Percentiles rank a stretch among this genome's conserved stretches.
Evolutionary conservation across 352 stramenopile genomes (phyloP).

Genomic region (Elongisporangium prolatum): DNA sequence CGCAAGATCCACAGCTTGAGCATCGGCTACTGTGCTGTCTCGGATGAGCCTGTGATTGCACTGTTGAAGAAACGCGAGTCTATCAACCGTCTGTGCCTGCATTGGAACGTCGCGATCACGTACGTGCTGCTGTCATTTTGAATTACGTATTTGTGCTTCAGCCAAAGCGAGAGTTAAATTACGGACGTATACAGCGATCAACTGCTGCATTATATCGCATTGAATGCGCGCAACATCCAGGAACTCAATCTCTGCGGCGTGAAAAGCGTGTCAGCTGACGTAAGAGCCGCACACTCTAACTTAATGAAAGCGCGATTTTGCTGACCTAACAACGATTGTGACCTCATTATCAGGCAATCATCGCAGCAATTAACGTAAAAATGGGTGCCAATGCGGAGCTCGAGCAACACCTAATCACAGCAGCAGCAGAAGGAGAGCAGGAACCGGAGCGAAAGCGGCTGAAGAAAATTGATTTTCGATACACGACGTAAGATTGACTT

Average conservation of each 20-base stretch:
- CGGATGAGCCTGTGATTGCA: conserved; percentile 80
- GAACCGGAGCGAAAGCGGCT: conserved; percentile 78
- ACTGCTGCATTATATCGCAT: conserved; percentile 70
- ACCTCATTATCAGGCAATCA: conserved; percentile 31
- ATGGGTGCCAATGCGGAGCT: conserved; percentile 53
- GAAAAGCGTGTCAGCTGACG: conserved; percentile 80
- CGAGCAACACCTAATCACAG: neutral
- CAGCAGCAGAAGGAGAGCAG: conserved; percentile 8
- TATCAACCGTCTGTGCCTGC: conserved; percentile 68
- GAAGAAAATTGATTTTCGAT: conserved; percentile 88
- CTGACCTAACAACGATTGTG: neutral
- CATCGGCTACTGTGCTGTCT: conserved; percentile 82
- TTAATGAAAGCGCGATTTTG: neutral
- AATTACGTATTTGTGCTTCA: too few species aligned
- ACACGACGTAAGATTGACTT: conserved; percentile 63
- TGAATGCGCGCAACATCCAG: conserved; percentile 71
- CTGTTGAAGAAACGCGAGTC: conserved; percentile 81
- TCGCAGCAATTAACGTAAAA: conserved; percentile 74
- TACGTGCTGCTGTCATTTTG: conserved; percentile 28
- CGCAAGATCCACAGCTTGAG: conserved; percentile 84
- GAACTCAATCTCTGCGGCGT: conserved; percentile 86
- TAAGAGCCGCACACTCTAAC: conserved; percentile 14
- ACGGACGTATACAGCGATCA: conserved; percentile 46
- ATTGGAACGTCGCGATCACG: conserved; percentile 88
- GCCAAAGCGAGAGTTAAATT: neutral